Evolutionary conservation across 2,329 filamentous ascomycete genomes (phyloP), one percentile per base, ranked within the genome.

Genomic region (Clonostachys byssicola): DNA sequence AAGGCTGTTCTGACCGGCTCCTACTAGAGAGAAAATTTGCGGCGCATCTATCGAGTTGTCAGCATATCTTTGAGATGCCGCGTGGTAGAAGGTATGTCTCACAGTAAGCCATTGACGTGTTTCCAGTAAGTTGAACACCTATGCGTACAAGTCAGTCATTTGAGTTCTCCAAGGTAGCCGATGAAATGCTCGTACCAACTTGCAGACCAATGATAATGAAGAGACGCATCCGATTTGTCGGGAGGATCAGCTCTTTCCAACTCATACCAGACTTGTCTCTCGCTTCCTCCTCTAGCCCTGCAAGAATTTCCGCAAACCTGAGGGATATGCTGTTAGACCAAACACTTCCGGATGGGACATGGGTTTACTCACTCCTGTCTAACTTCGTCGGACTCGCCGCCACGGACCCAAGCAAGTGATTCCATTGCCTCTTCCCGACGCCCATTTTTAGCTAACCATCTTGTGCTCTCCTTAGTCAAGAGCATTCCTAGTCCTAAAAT

Each of bases 91-190:
- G n/a, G 7, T 7, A n/a, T 23, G 35, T 47, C 58, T 56, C 55
- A 68, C 64, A 78, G 52, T 77, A 77, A 4, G 74, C 74, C 18
- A 78, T 56, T 0, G 71, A 73, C 1, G 73, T 78, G 48, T 74
- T 76, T 36, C 74, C 73, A 2, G 73, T 77, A 12, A 77, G 58
- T 57, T 78, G 73, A 40, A 63, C 58, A 46, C 63, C 61, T 60
- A 38, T 3, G 49, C 23, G 9, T 9, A 30, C 7, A 30, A 30
- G 23, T 30, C 10, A 30, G 23, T 10, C 8, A 4, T 30, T 10
- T 10, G 23, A 30, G 4, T 10, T 9, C 23, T 10, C 6, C 23
- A 30, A 30, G 3, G 23, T 30, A 30, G 23, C 10, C 10, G 23
- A 30, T 5, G n/a, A 23, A 6, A 12, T 16, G 8, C 17, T 36